Evolutionary conservation across 192 early-diverging fungal genomes (phyloP), one percentile per base, ranked within the genome.

Genomic region (Physocladia obscura): DNA sequence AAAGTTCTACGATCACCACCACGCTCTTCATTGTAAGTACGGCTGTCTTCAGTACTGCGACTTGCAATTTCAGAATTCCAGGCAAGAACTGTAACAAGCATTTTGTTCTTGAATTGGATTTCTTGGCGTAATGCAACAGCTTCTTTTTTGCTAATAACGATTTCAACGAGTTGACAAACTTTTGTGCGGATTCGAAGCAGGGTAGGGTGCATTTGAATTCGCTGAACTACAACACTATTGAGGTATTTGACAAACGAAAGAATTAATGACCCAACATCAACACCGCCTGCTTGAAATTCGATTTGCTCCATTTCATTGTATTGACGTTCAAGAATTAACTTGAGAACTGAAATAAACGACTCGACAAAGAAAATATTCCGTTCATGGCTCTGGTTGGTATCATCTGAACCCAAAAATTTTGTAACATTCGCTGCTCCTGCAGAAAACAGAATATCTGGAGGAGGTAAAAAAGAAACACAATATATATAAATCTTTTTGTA

Each of bases 81-180:
- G 55, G 87, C 88, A 22, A 91, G 80, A 67, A 93, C 80, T 35
- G 83, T 87, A 36, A 91, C 88, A 15, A 90, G 72, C 49, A 94
- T 69, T 34, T 82, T 83, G 57, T 91, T 92, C 49, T 93, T 75
- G 52, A 94, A 73, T 30, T 77, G 75, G 65, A 92, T 88, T 58
- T 93, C 90, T 37, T 90, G 87, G 21, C 89, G 76, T 37, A 94
- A 71, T 35, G 79, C 87, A 37, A 93, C 76, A 34, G 88, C 76
- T 24, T 92, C 90, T 76, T 89, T 89, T 70, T 91, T 93, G 6
- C 51, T 69, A 78, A 92, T 85, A 55, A 94, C 71, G 1, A 88
- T 81, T 65, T 94, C 91, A 27, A 86, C 81, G 3, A 92, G 79
- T 50, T 89, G 89, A 58, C 91, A 93, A 64, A 94, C 85, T 62